Evolutionary conservation across 2,329 filamentous ascomycete genomes (phyloP), one percentile per base, ranked within the genome.

Genomic region (Diaporthe humulicola): DNA sequence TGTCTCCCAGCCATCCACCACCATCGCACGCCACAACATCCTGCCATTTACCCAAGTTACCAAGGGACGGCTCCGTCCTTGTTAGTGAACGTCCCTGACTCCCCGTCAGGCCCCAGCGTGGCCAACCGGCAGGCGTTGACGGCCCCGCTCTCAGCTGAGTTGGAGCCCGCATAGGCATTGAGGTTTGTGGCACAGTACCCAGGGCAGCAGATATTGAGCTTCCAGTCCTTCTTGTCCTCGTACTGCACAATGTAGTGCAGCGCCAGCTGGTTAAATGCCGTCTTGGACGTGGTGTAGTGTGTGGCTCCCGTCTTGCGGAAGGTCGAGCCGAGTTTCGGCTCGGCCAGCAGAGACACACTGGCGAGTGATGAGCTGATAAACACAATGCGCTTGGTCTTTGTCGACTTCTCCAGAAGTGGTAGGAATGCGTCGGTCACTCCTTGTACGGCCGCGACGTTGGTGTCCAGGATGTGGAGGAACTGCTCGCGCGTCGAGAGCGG

Each of bases 401-500:
- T 54, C 4, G 83, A 81, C 69, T 80, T 79, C 45, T 79, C 78
- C 38, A 85, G 79, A 45, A 84, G 80, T 9, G 82, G 81, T 19
- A 82, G 73, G 52, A 82, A 81, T n/a, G 77, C 78, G 30, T 79
- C 78, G 5, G 82, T 84, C 33, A 84, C 70, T 17, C 77, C 74
- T 3, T 79, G 77, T 1, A 79, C 79, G 7, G 81, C 79, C 6
- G 77, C 69, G 10, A 85, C 81, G 74, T 84, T 83, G 33, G 80
- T 80, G 61, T 81, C 76, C 64, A 82, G 80, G 69, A 80, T 77
- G 54, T 76, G 73, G 40, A 73, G 77, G 71, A 79, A 80, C 33
- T 73, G 75, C 57, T 78, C 75, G 9, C 81, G 78, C 25, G 56
- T 58, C 1, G 54, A 25, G 25, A 69, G 50, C 54, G 74, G 60